Conservation (phyloP, 352 stramenopile genomes). For the Pythium periplocum region DNA sequence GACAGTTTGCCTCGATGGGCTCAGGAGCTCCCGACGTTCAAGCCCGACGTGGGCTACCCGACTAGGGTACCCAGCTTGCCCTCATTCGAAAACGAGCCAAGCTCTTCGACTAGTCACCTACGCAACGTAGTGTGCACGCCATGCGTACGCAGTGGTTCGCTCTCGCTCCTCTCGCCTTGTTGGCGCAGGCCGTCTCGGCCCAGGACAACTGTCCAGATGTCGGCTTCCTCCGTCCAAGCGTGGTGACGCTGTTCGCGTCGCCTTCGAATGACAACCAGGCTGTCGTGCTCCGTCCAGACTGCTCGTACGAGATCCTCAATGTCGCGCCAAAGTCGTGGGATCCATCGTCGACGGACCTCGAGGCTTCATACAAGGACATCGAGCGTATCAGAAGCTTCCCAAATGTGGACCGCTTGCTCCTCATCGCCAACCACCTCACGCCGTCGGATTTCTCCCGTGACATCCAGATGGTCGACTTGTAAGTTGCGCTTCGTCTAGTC, state of each 20-base stretch:
- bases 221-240: neutral
- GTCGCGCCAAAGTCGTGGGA: neutral
- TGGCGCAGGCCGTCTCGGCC: no score
- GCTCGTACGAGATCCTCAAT: conserved; percentile 3
- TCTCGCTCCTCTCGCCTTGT: no score
- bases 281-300: conserved; percentile 19
- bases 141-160: no score
- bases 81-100: no score
- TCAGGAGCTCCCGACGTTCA: no score
- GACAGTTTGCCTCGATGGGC: no score
- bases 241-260: conserved; percentile 20
- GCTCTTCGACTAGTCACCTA: no score
- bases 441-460: conserved; percentile 12
- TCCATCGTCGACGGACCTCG: neutral
- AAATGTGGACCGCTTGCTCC: neutral
- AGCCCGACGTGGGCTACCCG: no score
- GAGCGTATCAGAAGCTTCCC: conserved; percentile 10
- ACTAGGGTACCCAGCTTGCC: no score
- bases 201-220: neutral
- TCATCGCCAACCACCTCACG: neutral
- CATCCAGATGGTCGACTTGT: conserved; percentile 11
- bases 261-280: conserved; percentile 14
- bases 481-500: neutral
- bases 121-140: no score
- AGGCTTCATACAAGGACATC: conserved; percentile 7